phyloP scores from a whole-genome alignment of 2,329 filamentous ascomycete species.

The Colletotrichum sp. region DNA sequence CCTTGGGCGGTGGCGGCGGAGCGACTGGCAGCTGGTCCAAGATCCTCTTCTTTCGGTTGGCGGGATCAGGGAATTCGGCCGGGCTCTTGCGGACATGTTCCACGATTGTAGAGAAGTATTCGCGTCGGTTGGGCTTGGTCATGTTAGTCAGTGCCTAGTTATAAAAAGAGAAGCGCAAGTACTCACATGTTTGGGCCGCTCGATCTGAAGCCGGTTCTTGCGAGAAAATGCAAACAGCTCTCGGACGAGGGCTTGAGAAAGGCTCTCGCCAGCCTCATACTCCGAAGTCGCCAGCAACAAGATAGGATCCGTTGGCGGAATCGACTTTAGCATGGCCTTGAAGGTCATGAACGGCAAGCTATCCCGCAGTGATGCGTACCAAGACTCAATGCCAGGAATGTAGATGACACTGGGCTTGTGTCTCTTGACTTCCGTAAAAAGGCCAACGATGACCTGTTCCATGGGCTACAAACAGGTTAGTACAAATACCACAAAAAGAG shows the following conservation, averaged over 20 bases:
- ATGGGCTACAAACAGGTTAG: constrained; percentile 54
- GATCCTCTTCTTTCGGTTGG: constrained; percentile 84
- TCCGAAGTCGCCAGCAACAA: constrained; percentile 88
- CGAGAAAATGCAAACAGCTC: constrained; percentile 87
- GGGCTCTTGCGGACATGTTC: constrained; percentile 81
- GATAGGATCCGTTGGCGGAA: constrained; percentile 90
- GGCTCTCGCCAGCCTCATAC: constrained; percentile 55
- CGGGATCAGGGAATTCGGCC: constrained; percentile 83
- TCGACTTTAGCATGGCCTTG: constrained; percentile 77
- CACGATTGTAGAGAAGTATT: constrained; percentile 80
- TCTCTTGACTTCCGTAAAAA: constrained; percentile 90
- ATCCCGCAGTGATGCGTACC: constrained; percentile 70
- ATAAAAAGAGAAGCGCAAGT: too few relatives aligned
- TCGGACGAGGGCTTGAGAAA: constrained; percentile 68
- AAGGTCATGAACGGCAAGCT: constrained; percentile 82
- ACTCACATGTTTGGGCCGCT: constrained; percentile 67
- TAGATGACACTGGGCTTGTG: constrained; percentile 97
- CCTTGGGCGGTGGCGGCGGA: constrained; percentile 70
- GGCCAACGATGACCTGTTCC: constrained; percentile 87
- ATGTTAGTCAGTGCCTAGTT: constrained; percentile 28
- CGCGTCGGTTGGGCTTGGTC: constrained; percentile 64
- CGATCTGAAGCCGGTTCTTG: constrained; percentile 76
- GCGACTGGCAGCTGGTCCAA: constrained; percentile 80
- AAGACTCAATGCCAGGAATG: constrained; percentile 87
- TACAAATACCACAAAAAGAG: not conserved